Evolutionary conservation across 441 rosid species (phyloP).

Genomic region (Omphalea diandra): DNA sequence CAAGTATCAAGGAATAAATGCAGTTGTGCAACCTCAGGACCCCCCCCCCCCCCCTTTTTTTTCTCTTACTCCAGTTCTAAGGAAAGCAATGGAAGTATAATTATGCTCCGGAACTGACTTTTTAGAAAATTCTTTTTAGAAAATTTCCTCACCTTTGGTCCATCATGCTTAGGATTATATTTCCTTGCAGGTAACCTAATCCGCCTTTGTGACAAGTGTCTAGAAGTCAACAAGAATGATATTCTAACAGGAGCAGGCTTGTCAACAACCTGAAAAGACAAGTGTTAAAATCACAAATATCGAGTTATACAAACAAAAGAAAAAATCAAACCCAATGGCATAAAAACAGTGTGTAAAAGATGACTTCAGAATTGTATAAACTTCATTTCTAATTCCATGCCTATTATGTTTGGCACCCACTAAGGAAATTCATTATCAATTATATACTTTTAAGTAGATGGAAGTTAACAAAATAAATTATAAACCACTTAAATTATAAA

Average conservation of each 20-base stretch:
- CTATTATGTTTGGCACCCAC: too few species aligned
- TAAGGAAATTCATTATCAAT: too few species aligned
- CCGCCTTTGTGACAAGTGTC: conserved; percentile 80
- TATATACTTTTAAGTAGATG: too few species aligned
- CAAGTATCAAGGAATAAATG: conserved; percentile 14
- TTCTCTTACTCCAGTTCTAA: not conserved
- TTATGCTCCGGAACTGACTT: not conserved
- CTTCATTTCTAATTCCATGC: too few species aligned
- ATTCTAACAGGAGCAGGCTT: conserved; percentile 79
- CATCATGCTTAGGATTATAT: conserved; percentile 69
- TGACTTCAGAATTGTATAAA: too few species aligned
- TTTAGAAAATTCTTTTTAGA: too few species aligned
- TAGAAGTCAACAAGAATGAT: conserved; percentile 79
- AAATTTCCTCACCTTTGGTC: conserved; percentile 52
- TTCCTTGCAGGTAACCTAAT: conserved; percentile 78
- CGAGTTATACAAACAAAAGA: not conserved
- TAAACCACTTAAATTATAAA: not conserved
- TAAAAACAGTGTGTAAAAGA: too few species aligned
- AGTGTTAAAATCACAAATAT: not conserved
- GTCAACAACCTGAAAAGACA: conserved; percentile 64
- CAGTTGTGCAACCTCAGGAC: not conserved
- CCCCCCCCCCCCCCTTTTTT: too few species aligned
- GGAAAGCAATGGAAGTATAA: not conserved
- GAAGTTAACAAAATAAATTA: too few species aligned
- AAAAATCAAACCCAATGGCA: not conserved